Conservation (phyloP, 1,284 basidiomycete species). For the Sanghuangporus sanghuang region DNA sequence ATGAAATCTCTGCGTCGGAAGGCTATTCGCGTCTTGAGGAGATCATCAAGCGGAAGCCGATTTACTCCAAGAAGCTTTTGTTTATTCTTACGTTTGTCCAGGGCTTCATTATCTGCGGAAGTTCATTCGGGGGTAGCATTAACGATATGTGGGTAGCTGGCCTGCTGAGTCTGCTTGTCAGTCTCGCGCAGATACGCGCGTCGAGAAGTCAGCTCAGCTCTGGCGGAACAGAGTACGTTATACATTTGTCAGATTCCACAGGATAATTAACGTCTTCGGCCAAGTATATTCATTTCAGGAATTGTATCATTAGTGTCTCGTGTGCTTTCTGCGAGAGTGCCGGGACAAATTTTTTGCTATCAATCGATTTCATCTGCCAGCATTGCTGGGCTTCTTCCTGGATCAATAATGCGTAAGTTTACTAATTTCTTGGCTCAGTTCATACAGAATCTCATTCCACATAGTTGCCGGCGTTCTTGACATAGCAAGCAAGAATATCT, state of each 20-base stretch:
- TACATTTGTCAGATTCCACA: slow-evolving; percentile 24
- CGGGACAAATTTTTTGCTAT: slow-evolving; percentile 20
- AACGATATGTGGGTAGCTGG: slow-evolving; percentile 81
- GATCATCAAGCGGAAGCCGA: slow-evolving; percentile 46
- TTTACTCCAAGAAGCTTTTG: slow-evolving; percentile 45
- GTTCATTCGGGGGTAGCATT: slow-evolving; percentile 82
- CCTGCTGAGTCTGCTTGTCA: slow-evolving; percentile 48
- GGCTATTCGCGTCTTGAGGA: slow-evolving; percentile 50
- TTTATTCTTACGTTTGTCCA: slow-evolving; percentile 52
- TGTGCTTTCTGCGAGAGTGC: slow-evolving; percentile 2
- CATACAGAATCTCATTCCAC: not conserved
- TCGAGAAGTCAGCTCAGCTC: slow-evolving; percentile 74
- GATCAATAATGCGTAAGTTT: slow-evolving; percentile 17
- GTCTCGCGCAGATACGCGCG: slow-evolving; percentile 69
- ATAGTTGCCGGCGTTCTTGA: slow-evolving; percentile 16
- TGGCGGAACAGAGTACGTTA: slow-evolving; percentile 82
- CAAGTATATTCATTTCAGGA: slow-evolving; percentile 10
- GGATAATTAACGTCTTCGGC: not conserved
- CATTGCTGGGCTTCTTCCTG: slow-evolving; percentile 15
- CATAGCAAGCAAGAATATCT: slow-evolving; percentile 13
- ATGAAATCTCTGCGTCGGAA: slow-evolving; percentile 74
- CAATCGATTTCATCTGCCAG: slow-evolving; percentile 15
- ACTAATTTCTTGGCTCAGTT: not conserved
- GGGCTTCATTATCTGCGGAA: slow-evolving; percentile 69
- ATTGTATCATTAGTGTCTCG: slow-evolving; percentile 15